A percentile compares a stretch with the other conserved stretches of the same genome.
Evolutionary conservation across 1,284 basidiomycete genomes (phyloP).

Genomic region (Trichosporon asahii): DNA sequence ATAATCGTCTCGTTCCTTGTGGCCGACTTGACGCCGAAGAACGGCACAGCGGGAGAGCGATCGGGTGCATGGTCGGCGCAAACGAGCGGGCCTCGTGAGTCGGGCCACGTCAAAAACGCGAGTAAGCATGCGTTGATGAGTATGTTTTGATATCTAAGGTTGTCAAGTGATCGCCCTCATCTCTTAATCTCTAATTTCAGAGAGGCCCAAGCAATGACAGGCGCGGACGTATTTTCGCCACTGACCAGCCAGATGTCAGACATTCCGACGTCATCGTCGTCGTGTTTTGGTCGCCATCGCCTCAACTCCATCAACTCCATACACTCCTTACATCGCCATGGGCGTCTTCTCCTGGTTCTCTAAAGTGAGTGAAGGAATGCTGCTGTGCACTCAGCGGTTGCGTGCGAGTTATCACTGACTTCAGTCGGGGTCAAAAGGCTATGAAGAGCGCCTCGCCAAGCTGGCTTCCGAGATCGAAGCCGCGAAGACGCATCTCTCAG

Average conservation of each 20-base stretch:
- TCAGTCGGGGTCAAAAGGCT: conserved; percentile 53
- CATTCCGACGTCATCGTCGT: conserved; percentile 4
- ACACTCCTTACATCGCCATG: conserved; percentile 25
- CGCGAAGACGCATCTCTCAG: conserved; percentile 72
- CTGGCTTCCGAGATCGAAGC: conserved; percentile 55
- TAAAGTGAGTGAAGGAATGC: conserved; percentile 22
- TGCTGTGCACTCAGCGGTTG: too few relatives aligned
- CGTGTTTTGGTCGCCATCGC: not conserved
- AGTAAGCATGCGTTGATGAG: conserved; percentile 3
- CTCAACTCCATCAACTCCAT: not conserved
- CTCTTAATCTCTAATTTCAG: not conserved
- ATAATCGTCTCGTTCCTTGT: conserved; percentile 4
- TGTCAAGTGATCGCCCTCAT: not conserved
- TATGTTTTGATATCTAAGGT: not conserved
- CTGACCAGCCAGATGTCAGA: not conserved
- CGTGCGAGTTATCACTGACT: conserved; percentile 7
- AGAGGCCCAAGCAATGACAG: conserved; percentile 8
- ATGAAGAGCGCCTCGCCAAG: conserved; percentile 55
- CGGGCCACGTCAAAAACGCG: conserved; percentile 17
- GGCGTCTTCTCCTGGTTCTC: conserved; percentile 46
- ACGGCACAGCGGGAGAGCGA: not conserved
- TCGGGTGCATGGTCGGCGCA: conserved; percentile 1
- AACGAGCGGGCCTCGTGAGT: conserved; percentile 10
- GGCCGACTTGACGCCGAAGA: not conserved
- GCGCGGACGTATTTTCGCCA: not conserved